Evolutionary conservation across 768 basidiomycete species (phyloP), one percentile per base, ranked within the genome.

Genomic region (Boletus pseudo-olivaceus): DNA sequence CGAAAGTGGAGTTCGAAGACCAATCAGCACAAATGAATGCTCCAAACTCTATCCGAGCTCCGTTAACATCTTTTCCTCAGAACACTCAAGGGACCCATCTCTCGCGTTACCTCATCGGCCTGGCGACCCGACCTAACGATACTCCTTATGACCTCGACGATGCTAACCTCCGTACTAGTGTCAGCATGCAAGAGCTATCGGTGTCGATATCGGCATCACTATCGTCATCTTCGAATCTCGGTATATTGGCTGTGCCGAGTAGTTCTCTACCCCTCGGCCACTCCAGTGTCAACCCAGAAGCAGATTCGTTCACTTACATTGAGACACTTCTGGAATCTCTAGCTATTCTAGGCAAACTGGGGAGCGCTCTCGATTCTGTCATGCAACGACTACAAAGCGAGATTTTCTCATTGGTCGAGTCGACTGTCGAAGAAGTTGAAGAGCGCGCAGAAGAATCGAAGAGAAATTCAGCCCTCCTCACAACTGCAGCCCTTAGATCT

Each of bases 261-360:
- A 56, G 56, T 39, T 56, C 66, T 47, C 32, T 53, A 17, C 63
- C 67, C 12, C 53, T 65, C 23, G 62, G 58, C 6, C 63, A 67
- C 23, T 61, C 59, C 49, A 67, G 59, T 57, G 54, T 56, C 55
- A 95, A 94, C 63, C 93, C 95, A 5, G 97, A 99, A 73, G 79
- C 84, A 10, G 93, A 99, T 67, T 93, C 93, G 0, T 99, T 97
- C 71, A 72, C 84, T 5, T 98, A 98, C 64, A 87, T 98, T 60
- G 97, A 98, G 73, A 89, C 84, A 2, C 77, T 98, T 7, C 75
- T 98, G 8, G 97, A 98, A 70, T 89, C 94, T n/a, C 76, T 98
- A 12, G 88, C 93, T 14, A 87, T 93, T 2, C 76, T 99, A 14
- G 96, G 95, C 7, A 90, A 90, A 65, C 78, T 98, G 3, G 92